Percentiles rank a stretch among this genome's conserved stretches.
Evolutionary conservation across 2,329 filamentous ascomycete genomes (phyloP).

Genomic region (Daldinia sp.): DNA sequence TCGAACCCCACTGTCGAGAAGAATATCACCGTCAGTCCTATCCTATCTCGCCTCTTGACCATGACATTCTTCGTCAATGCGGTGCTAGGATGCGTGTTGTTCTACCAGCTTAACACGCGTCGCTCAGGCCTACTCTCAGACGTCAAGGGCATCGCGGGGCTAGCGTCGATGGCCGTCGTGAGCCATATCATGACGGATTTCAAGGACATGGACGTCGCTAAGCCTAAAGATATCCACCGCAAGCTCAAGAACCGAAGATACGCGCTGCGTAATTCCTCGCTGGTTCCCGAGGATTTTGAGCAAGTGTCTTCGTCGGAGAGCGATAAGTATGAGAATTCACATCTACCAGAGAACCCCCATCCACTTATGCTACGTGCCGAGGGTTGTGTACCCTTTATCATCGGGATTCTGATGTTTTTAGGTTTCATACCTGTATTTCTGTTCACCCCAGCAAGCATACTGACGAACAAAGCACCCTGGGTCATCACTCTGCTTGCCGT

Average conservation of each 20-base stretch:
- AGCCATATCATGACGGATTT: constrained; percentile 79
- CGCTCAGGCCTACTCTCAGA: constrained; percentile 73
- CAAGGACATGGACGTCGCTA: constrained; percentile 73
- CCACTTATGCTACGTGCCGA: constrained; percentile 71
- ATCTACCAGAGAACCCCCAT: constrained; percentile 68
- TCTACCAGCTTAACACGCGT: constrained; percentile 68
- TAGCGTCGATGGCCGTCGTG: constrained; percentile 78
- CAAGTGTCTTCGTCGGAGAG: constrained; percentile 52
- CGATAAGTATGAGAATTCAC: constrained; percentile 58
- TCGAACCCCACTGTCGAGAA: constrained; percentile 56
- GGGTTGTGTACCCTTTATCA: constrained; percentile 68
- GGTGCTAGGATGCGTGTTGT: constrained; percentile 62
- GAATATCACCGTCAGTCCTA: constrained; percentile 61
- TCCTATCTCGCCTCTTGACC: constrained; percentile 70
- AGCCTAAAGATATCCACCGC: constrained; percentile 71
- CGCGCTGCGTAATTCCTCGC: constrained; percentile 72
- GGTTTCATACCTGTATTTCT: constrained; percentile 68
- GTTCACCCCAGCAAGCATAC: constrained; percentile 62
- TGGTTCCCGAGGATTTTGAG: constrained; percentile 69
- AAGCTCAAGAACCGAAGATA: constrained; percentile 73
- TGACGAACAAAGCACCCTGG: constrained; percentile 71
- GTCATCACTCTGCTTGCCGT: constrained; percentile 72
- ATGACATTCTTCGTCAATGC: constrained; percentile 65
- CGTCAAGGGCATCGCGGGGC: constrained; percentile 75
- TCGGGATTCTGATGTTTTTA: constrained; percentile 64